Percentiles rank a stretch among this genome's conserved stretches.
phyloP scores from a whole-genome alignment of 1,284 basidiomycete species.

The Ceratobasidium sp. region DNA sequence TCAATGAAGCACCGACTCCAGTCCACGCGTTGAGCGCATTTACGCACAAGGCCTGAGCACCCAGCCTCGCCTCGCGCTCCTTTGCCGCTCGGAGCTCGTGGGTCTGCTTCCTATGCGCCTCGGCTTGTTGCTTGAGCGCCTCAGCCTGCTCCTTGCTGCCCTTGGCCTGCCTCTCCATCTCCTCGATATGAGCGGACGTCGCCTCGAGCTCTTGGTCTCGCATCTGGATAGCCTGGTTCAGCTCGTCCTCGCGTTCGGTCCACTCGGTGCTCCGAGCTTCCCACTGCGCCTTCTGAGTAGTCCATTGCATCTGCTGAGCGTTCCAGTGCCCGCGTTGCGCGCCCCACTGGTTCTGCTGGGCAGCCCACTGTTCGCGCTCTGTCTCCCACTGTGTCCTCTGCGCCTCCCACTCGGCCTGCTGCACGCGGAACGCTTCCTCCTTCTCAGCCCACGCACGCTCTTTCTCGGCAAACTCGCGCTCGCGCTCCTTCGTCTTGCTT shows the following conservation, averaged over 20 bases:
- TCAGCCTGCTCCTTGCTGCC: background rate
- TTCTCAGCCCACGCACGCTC: constrained; percentile 31
- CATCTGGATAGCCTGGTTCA: constrained; percentile 25
- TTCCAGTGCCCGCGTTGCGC: constrained; percentile 33
- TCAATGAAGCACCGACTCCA: constrained; percentile 11
- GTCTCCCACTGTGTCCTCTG: constrained; percentile 23
- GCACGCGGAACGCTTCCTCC: constrained; percentile 23
- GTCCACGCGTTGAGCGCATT: constrained; percentile 27
- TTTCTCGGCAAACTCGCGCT: constrained; percentile 36
- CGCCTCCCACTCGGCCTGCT: constrained; percentile 36
- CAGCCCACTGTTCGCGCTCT: constrained; percentile 31
- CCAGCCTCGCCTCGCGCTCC: constrained; percentile 17
- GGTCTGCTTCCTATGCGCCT: constrained; percentile 10
- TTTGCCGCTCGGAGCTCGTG: constrained; percentile 13
- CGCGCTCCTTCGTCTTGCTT: constrained; percentile 12
- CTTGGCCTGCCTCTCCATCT: constrained; percentile 10
- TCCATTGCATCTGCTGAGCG: constrained; percentile 30
- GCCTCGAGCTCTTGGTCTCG: constrained; percentile 40
- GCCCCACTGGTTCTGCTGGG: constrained; percentile 26
- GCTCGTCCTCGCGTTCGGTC: constrained; percentile 27
- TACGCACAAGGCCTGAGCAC: constrained; percentile 16
- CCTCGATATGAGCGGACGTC: constrained; percentile 20
- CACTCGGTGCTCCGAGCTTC: constrained; percentile 16
- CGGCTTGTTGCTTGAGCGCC: constrained; percentile 21
- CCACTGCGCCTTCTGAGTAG: constrained; percentile 27